These are phyloP conservation scores for Beauveria asiatica DNA, from an alignment of 2,329 filamentous ascomycete genomes.

Conservation along the genomic window DNA sequence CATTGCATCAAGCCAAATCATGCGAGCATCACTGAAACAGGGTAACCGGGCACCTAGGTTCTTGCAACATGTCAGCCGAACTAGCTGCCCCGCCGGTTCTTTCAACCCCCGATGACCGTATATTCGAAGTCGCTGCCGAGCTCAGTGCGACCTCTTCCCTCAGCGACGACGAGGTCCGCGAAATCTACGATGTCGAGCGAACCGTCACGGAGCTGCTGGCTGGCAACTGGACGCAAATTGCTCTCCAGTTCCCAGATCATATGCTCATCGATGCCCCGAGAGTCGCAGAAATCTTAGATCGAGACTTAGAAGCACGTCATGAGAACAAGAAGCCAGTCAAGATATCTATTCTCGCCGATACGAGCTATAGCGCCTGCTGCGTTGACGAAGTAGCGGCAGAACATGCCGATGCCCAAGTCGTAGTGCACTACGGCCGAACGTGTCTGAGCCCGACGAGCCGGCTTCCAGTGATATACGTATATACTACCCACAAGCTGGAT, in stretches of 20 bases:
- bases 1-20: background rate
- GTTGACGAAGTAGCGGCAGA: conserved; percentile 96
- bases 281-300: conserved; percentile 53
- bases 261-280: conserved; percentile 82
- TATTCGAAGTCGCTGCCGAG: conserved; percentile 43
- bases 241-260: conserved; percentile 89
- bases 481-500: conserved; percentile 65
- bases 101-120: conserved; percentile 53
- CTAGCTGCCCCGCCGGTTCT: conserved; percentile 49
- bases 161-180: conserved; percentile 59
- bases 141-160: conserved; percentile 24
- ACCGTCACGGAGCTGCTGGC: conserved; percentile 69
- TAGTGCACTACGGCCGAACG: conserved; percentile 88
- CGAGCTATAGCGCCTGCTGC: conserved; percentile 93
- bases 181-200: conserved; percentile 77
- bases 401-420: conserved; percentile 80
- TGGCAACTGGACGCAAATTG: conserved; percentile 66
- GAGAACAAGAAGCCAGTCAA: conserved; percentile 20
- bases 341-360: conserved; percentile 85
- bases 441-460: conserved; percentile 86
- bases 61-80: conserved; percentile 35
- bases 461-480: conserved; percentile 83
- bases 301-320: conserved; percentile 18
- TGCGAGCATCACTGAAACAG: background rate
- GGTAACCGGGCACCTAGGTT: background rate